Conservation (phyloP, 768 basidiomycete species). For the Leccinum obscurum region DNA sequence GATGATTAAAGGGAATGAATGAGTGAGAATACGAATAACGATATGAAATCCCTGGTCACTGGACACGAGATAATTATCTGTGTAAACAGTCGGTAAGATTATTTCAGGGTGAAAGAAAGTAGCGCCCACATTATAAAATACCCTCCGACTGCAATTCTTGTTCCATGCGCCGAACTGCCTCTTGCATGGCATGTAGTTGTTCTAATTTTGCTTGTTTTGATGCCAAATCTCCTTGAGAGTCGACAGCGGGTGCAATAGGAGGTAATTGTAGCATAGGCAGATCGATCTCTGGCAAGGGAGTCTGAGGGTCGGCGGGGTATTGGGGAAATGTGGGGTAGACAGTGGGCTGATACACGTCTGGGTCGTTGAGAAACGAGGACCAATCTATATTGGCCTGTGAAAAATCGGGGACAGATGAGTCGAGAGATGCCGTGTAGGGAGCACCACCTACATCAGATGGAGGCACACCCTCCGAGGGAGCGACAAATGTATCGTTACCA, state of each 20-base stretch:
- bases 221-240: not conserved
- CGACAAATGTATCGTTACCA: not conserved
- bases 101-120: no score
- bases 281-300: constrained; percentile 25
- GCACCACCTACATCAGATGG: not conserved
- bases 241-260: not conserved
- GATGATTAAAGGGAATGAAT: not conserved
- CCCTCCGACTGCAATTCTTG: constrained; percentile 31
- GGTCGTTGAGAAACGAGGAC: constrained; percentile 12
- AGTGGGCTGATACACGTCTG: not conserved
- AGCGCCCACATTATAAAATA: constrained; percentile 15
- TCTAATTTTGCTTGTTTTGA: constrained; percentile 19
- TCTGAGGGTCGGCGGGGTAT: constrained; percentile 1
- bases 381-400: constrained; percentile 12
- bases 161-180: constrained; percentile 35
- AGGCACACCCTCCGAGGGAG: not conserved
- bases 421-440: not conserved
- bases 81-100: not conserved
- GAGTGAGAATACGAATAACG: constrained; percentile 20
- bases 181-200: constrained; percentile 32
- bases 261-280: constrained; percentile 28
- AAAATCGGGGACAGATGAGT: constrained; percentile 3
- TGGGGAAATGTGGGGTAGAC: constrained; percentile 4
- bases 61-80: constrained; percentile 9
- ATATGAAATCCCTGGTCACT: constrained; percentile 1